phyloP scores from a whole-genome alignment of 805 yeast genomes.

The Metschnikowia anglica region DNA sequence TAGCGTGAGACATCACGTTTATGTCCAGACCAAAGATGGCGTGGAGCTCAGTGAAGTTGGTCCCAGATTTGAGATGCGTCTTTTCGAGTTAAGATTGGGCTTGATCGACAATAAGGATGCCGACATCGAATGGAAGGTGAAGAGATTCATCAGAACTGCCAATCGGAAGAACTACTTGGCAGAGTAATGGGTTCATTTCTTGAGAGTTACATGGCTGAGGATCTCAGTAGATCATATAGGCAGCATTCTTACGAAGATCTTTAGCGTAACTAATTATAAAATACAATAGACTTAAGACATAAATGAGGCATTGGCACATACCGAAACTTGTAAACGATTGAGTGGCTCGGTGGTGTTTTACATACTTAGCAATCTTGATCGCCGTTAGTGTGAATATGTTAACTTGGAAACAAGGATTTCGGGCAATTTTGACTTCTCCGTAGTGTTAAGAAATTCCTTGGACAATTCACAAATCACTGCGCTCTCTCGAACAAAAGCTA shows the following conservation, averaged over 20 bases:
- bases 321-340: background rate
- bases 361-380: background rate
- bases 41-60: slow-evolving; percentile 96
- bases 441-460: too few relatives aligned
- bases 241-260: background rate
- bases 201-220: background rate
- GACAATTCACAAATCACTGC: background rate
- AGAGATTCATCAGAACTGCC: slow-evolving; percentile 93
- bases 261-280: slow-evolving; percentile 8
- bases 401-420: background rate
- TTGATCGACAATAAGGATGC: slow-evolving; percentile 94
- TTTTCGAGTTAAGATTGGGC: slow-evolving; percentile 85
- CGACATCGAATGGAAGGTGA: slow-evolving; percentile 94
- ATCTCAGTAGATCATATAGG: background rate
- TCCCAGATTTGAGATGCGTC: slow-evolving; percentile 96
- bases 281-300: slow-evolving; percentile 8
- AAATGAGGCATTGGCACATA: slow-evolving; percentile 2
- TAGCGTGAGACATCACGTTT: slow-evolving; percentile 92
- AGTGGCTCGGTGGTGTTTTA: background rate
- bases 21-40: slow-evolving; percentile 80
- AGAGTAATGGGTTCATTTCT: slow-evolving; percentile 12
- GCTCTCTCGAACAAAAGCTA: background rate
- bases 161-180: slow-evolving; percentile 86
- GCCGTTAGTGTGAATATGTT: background rate
- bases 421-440: too few relatives aligned